A percentile compares a stretch with the other conserved stretches of the same genome.
These are phyloP conservation scores for Mycena galericulata DNA, from an alignment of 768 basidiomycete genomes.

Conservation along the genomic window DNA sequence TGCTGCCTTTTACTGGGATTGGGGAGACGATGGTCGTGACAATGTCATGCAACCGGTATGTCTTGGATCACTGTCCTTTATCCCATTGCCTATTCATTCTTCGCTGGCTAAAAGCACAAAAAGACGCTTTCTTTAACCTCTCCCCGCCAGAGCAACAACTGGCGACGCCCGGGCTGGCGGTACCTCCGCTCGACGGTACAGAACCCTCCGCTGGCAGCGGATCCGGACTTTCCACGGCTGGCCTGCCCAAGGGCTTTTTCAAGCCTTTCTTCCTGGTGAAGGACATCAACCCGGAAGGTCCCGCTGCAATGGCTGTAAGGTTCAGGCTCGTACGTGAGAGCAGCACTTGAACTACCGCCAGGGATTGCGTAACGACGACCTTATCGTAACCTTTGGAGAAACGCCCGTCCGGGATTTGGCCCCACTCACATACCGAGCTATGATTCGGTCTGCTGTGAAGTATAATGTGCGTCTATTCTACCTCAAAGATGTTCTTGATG, in stretches of 20 bases:
- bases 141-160: constrained; percentile 56
- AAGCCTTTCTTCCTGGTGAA: constrained; percentile 35
- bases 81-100: background rate
- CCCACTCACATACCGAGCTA: constrained; percentile 28
- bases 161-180: constrained; percentile 6
- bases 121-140: constrained; percentile 56
- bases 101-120: constrained; percentile 56
- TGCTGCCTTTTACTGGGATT: constrained; percentile 32
- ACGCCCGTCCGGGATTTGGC: constrained; percentile 24
- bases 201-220: background rate
- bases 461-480: constrained; percentile 19
- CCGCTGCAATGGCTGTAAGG: constrained; percentile 29
- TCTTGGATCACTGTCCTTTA: background rate
- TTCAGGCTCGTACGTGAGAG: background rate
- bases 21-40: constrained; percentile 53
- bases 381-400: constrained; percentile 33
- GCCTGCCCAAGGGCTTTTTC: constrained; percentile 33
- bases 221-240: constrained; percentile 23
- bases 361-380: constrained; percentile 31
- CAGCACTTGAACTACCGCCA: background rate
- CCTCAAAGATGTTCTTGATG: background rate
- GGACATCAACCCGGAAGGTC: constrained; percentile 20
- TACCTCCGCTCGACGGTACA: background rate
- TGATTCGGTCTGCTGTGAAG: constrained; percentile 23
- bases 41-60: constrained; percentile 61